phyloP scores from a whole-genome alignment of 129 eudicot species.

The Artemisia tridentata region DNA sequence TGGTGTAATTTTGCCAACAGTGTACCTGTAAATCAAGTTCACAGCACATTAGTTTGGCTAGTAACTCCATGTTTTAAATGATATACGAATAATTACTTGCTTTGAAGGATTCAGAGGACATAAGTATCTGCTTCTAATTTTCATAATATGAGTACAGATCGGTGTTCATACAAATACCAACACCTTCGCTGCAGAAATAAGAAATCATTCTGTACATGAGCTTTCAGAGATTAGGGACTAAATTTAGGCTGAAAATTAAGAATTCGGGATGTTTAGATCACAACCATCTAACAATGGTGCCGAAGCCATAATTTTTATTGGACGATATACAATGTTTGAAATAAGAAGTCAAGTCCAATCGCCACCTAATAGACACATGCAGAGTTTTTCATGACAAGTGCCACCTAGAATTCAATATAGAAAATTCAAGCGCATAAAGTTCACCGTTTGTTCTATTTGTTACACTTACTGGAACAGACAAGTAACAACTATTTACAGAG shows the following conservation, averaged over 20 bases:
- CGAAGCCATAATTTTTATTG: not conserved
- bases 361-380: not conserved
- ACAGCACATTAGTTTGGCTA: too few species aligned
- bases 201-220: slow-evolving; percentile 16
- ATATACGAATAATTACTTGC: too few species aligned
- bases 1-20: too few species aligned
- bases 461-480: too few species aligned
- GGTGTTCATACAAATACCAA: slow-evolving; percentile 7
- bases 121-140: too few species aligned
- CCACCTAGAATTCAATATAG: too few species aligned
- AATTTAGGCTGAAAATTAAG: slow-evolving; percentile 5
- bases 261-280: not conserved
- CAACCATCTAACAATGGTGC: not conserved
- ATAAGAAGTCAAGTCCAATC: not conserved
- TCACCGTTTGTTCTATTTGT: too few species aligned
- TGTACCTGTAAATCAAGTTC: too few species aligned
- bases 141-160: not conserved
- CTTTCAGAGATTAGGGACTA: slow-evolving; percentile 11
- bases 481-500: too few species aligned
- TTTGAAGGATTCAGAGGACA: not conserved
- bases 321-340: not conserved
- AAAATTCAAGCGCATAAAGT: too few species aligned
- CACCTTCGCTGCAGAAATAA: not conserved
- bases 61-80: too few species aligned
- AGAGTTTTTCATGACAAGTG: too few species aligned